Base-by-base conservation (phyloP, 192 early-diverging fungal genomes). In the Linnemannia exigua region DNA sequence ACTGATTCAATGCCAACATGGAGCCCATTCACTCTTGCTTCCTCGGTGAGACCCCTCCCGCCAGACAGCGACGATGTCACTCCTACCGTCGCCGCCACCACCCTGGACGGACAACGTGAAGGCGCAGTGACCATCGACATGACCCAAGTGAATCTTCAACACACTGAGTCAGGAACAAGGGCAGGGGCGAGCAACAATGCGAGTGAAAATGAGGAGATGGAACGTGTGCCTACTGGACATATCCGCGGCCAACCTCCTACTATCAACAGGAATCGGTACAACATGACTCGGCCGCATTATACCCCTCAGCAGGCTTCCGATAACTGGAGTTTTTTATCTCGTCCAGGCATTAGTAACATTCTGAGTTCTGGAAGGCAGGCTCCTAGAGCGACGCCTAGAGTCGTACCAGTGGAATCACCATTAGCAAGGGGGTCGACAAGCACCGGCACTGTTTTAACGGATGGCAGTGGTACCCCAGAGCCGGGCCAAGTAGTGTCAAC, bases 181-280 rank as follows among this genome's bases (percentile, higher is more conserved):
- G 17, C 33, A 22, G 72, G 16, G 12, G 1, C 14, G 20, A 50
- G 72, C 50, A 50, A 35, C 35, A 14, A 19, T 25, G n/a, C 16
- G n/a, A 50, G 28, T 19, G 71, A n/a, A 20, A 14, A 33, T 28
- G 71, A 44, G 6, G 36, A 6, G 28, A 44, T 83, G 76, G 81
- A 83, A 50, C 35, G 81, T 15, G 81, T 83, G 8, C 76, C 75
- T 15, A 72, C 48, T 9, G 76, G 77, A 3, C 82, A 84, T 35
- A 74, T 84, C 6, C 76, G 82, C 28, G 82, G 82, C 7, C 22
- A 72, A 35, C 82, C 82, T 38, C 82, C 82, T 41, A 72, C 77
- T 5, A 63, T 84, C 36, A 72, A 44, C 36, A 70, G 81, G 61
- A 54, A 68, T 2, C 50, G 80, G 38, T 54, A 67, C 51, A 47